Evolutionary conservation across 305 asterid species (phyloP).

Genomic region (Andrographis paniculata): DNA sequence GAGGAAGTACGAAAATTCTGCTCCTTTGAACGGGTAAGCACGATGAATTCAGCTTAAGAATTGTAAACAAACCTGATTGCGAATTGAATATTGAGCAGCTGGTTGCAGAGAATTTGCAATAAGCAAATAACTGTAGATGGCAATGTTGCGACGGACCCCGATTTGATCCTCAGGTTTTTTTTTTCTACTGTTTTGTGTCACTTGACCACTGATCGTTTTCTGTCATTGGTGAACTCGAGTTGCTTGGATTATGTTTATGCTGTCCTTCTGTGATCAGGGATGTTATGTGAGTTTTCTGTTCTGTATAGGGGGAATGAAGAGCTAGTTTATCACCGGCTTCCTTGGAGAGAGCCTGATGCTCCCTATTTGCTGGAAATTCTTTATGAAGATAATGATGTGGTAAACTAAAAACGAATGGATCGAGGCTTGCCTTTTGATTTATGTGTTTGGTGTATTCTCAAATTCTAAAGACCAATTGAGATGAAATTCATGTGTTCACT

Average conservation of each 20-base stretch:
- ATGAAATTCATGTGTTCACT: conserved; percentile 4
- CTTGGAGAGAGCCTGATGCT: conserved; percentile 96
- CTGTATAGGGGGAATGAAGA: conserved; percentile 50
- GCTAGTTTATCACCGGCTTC: conserved; percentile 69
- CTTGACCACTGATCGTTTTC: conserved; percentile 4
- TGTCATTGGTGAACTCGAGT: conserved; percentile 2
- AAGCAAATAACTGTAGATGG: conserved; percentile 69
- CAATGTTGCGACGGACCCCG: conserved; percentile 44
- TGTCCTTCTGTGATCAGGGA: conserved; percentile 1
- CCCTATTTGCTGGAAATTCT: conserved; percentile 61
- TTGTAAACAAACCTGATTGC: conserved; percentile 10
- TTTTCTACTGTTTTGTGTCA: conserved; percentile 4
- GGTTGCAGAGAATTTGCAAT: conserved; percentile 92
- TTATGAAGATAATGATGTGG: conserved; percentile 73
- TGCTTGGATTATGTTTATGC: neutral
- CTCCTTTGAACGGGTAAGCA: conserved; percentile 71
- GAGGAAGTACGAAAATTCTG: conserved; percentile 60
- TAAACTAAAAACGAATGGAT: conserved; percentile 19
- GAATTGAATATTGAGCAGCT: conserved; percentile 48
- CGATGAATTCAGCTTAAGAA: neutral
- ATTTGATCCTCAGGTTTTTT: conserved; percentile 53
- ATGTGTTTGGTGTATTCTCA: too few relatives aligned
- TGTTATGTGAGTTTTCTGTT: conserved; percentile 5
- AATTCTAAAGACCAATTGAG: too few relatives aligned
- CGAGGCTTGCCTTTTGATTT: conserved; percentile 2